Evolutionary conservation across 106 monocot species (phyloP), one percentile per base, ranked within the genome.

Genomic region (Dioscorea zingiberensis): DNA sequence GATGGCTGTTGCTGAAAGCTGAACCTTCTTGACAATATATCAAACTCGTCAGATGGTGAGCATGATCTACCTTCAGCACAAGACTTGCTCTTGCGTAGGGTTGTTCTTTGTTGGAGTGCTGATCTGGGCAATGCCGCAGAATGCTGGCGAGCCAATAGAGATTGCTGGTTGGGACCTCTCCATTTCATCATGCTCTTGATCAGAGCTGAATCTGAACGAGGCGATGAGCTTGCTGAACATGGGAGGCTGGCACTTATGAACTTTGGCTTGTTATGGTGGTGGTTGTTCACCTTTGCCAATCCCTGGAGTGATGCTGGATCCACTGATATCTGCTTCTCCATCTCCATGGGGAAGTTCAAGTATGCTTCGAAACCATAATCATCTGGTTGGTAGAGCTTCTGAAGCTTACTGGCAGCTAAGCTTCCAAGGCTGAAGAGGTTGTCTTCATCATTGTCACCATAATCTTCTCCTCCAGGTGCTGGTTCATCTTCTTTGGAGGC

Each of bases 21-120:
- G 51, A 51, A 51, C 15, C 59, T 78, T 19, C 67, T 64, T 7
- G 87, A 71, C 14, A 81, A 56, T 60, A 86, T 79, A 45, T 86
- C 79, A 59, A 90, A 73, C 25, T 83, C 90, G 1, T 80, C 86
- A 18, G 83, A 61, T 7, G 80, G 80, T 13, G 44, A 19, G 16
- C 74, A 83, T 4, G 86, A 70, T 55, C 86, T 63, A 4, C 80
- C 90, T 13, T 82, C 89, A 9, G 82, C 85, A 47, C 85, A 85
- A 3, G 83, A 83, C 56, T 86, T 90, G 77, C 81, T 86, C 44
- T 83, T 61, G n/a, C 65, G 63, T n/a, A 84, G 55, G 44, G 24
- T 29, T 44, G 21, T 21, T 17, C 38, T 22, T 0, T 62, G 63
- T 21, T 59, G 16, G 21, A 12, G 16, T 9, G 54, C 44, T 1